These are phyloP conservation scores for Lecanicillium sp. DNA, from an alignment of 2,329 filamentous ascomycete genomes.

Conservation along the genomic window DNA sequence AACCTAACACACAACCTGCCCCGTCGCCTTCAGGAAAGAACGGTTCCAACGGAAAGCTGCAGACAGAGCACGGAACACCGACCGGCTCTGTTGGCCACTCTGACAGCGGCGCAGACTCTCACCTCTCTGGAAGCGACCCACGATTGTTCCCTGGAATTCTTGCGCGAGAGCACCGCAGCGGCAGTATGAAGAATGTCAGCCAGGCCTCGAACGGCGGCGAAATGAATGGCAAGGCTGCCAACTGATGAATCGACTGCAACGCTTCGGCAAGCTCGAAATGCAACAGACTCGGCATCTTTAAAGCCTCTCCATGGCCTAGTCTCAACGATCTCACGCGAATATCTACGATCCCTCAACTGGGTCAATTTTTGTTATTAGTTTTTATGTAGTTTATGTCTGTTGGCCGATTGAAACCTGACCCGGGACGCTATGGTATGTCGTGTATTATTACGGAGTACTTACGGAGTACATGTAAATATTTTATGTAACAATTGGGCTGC, in stretches of 20 bases:
- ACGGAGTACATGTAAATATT: no score
- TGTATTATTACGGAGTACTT: no score
- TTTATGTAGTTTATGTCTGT: not conserved
- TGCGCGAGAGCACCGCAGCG: slow-evolving; percentile 39
- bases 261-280: no score
- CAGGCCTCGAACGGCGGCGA: slow-evolving; percentile 13
- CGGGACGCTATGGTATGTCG: not conserved
- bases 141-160: slow-evolving; percentile 68
- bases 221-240: not conserved
- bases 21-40: not conserved
- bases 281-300: no score
- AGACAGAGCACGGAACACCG: slow-evolving; percentile 1
- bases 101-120: slow-evolving; percentile 34
- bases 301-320: no score
- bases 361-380: not conserved
- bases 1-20: not conserved
- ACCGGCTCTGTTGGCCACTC: not conserved
- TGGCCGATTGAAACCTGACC: not conserved
- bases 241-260: not conserved
- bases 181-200: slow-evolving; percentile 31
- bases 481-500: no score
- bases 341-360: slow-evolving; percentile 4
- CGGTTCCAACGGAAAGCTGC: not conserved
- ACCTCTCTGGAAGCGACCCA: slow-evolving; percentile 56
- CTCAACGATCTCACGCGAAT: slow-evolving; percentile 3